A percentile compares a stretch with the other conserved stretches of the same genome.
These are phyloP conservation scores for Penicillium nordicum DNA, from an alignment of 2,329 filamentous ascomycete genomes.

Conservation along the genomic window DNA sequence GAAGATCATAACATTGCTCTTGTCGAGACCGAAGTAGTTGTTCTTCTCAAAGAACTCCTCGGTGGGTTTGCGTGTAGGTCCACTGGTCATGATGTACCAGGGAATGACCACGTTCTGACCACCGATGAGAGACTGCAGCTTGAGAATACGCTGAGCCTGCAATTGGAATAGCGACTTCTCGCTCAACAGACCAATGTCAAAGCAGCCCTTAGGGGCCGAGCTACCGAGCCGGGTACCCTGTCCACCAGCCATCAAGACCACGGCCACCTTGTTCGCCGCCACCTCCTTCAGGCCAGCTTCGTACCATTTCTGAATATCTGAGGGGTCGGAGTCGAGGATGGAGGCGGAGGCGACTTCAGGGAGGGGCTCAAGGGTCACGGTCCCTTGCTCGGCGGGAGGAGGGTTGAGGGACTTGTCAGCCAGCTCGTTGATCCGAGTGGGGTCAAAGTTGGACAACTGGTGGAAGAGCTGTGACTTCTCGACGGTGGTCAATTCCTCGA, in stretches of 20 bases:
- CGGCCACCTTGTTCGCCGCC: slow-evolving; percentile 67
- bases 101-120: slow-evolving; percentile 66
- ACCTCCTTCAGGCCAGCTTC: slow-evolving; percentile 64
- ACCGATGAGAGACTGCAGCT: slow-evolving; percentile 75
- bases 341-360: slow-evolving; percentile 83
- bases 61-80: slow-evolving; percentile 87
- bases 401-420: slow-evolving; percentile 78
- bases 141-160: slow-evolving; percentile 88
- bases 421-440: slow-evolving; percentile 81
- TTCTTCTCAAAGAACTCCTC: slow-evolving; percentile 88
- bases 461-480: slow-evolving; percentile 78
- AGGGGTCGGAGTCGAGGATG: slow-evolving; percentile 79
- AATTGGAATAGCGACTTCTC: slow-evolving; percentile 96
- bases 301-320: slow-evolving; percentile 82
- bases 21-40: slow-evolving; percentile 82
- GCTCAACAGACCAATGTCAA: slow-evolving; percentile 89
- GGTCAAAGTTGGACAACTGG: slow-evolving; percentile 79
- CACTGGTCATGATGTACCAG: slow-evolving; percentile 99
- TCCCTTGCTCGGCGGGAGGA: slow-evolving; percentile 53
- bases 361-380: slow-evolving; percentile 72
- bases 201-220: slow-evolving; percentile 95
- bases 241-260: slow-evolving; percentile 95
- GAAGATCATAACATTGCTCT: slow-evolving; percentile 86
- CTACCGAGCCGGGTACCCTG: slow-evolving; percentile 94
- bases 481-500: slow-evolving; percentile 67